phyloP scores from a whole-genome alignment of 495 filamentous ascomycete genomes.

The Pyronema domesticum region DNA sequence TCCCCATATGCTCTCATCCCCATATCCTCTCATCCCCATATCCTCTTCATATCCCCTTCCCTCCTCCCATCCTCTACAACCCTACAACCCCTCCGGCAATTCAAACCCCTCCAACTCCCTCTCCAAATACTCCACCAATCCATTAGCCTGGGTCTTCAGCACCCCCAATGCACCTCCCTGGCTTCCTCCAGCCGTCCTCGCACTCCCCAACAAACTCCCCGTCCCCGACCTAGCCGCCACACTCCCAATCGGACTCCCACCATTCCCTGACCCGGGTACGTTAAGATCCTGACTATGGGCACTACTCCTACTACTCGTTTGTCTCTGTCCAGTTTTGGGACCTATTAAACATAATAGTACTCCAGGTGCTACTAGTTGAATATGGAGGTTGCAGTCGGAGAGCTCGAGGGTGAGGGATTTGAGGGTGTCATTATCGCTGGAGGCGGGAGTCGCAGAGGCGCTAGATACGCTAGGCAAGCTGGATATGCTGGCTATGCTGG shows the following conservation, averaged over 20 bases:
- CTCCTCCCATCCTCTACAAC: not conserved
- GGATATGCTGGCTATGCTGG: not conserved
- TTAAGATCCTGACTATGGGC: conserved; percentile 14
- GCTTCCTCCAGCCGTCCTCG: not conserved
- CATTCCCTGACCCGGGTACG: conserved; percentile 7
- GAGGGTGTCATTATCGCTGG: conserved; percentile 2
- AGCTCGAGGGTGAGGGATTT: conserved; percentile 25
- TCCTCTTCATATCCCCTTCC: no score
- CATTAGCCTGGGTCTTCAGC: conserved; percentile 24
- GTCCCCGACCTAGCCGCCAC: not conserved
- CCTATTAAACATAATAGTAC: conserved; percentile 25
- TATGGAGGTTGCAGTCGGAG: conserved; percentile 23
- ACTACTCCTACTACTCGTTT: conserved; percentile 12
- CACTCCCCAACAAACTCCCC: not conserved
- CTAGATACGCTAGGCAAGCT: not conserved
- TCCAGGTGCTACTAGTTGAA: conserved; percentile 21
- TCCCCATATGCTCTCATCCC: no score
- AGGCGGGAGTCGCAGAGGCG: not conserved
- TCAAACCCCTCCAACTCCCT: conserved; percentile 24
- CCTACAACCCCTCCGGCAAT: conserved; percentile 23
- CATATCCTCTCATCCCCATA: no score
- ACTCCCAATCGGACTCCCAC: not conserved
- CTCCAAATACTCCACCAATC: conserved; percentile 23
- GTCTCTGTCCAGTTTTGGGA: conserved; percentile 12
- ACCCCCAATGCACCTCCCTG: conserved; percentile 15